These are phyloP conservation scores for Hapsidospora chrysogenum DNA, from an alignment of 495 filamentous ascomycete species.

Conservation along the genomic window DNA sequence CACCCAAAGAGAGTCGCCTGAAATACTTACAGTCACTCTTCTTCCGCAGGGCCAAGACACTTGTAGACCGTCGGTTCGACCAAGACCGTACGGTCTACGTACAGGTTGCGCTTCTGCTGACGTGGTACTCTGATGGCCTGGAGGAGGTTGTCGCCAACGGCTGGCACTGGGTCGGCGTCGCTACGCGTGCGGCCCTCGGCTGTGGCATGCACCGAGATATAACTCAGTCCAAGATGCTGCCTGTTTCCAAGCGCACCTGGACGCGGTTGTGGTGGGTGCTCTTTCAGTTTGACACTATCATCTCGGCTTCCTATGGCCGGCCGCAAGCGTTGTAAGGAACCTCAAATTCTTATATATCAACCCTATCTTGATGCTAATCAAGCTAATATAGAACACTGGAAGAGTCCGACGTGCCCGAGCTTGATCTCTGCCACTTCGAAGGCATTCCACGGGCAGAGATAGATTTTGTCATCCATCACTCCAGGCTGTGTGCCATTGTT, in stretches of 20 bases:
- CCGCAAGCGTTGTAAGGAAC: slow-evolving; percentile 27
- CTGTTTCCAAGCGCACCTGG: slow-evolving; percentile 28
- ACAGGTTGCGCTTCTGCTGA: slow-evolving; percentile 27
- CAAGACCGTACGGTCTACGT: slow-evolving; percentile 32
- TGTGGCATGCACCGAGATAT: slow-evolving; percentile 34
- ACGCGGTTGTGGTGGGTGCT: slow-evolving; percentile 30
- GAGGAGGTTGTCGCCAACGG: slow-evolving; percentile 33
- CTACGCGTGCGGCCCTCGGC: slow-evolving; percentile 29
- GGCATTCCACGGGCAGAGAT: slow-evolving; percentile 11
- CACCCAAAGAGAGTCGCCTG: slow-evolving; percentile 20
- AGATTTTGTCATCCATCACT: slow-evolving; percentile 26
- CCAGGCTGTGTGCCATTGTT: slow-evolving; percentile 26
- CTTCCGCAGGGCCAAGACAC: slow-evolving; percentile 29
- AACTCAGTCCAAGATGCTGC: slow-evolving; percentile 9
- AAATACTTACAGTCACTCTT: slow-evolving; percentile 25
- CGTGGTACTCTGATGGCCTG: slow-evolving; percentile 29
- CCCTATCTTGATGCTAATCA: too few relatives aligned
- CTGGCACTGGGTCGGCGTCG: slow-evolving; percentile 32
- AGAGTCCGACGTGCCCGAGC: slow-evolving; percentile 5
- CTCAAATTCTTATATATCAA: too few relatives aligned
- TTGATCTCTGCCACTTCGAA: slow-evolving; percentile 25
- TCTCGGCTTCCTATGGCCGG: slow-evolving; percentile 31
- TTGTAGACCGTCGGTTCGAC: slow-evolving; percentile 32
- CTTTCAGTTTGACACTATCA: slow-evolving; percentile 31
- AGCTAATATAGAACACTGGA: neutral